A percentile compares a stretch with the other conserved stretches of the same genome.
Conservation (phyloP, 164 flowering plant genomes). For the Echeveria elegans region DNA sequence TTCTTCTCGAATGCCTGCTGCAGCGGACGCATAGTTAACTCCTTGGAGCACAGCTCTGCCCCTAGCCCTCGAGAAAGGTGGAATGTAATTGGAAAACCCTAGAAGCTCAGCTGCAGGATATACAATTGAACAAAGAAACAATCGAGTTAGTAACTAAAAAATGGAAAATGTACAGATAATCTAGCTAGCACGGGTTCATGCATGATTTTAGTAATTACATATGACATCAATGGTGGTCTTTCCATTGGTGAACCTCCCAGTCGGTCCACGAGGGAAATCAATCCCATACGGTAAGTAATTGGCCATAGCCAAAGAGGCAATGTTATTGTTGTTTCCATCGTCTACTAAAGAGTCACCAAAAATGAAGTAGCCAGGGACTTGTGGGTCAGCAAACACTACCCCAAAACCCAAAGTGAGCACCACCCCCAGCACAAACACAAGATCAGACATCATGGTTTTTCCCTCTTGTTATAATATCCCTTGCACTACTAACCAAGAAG, state of each 20-base stretch:
- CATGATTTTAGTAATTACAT: constrained; percentile 10
- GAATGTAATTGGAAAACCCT: constrained; percentile 21
- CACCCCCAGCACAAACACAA: not conserved
- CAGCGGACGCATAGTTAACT: constrained; percentile 34
- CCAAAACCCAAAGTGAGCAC: not conserved
- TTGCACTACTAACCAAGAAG: not conserved
- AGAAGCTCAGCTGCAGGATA: constrained; percentile 18
- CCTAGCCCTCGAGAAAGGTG: constrained; percentile 15
- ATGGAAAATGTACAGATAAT: not conserved
- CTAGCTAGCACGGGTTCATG: not conserved
- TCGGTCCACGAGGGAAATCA: constrained; percentile 17
- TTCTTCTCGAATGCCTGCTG: constrained; percentile 30
- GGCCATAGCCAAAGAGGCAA: constrained; percentile 15
- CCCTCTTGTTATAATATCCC: not conserved
- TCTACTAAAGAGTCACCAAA: constrained; percentile 23
- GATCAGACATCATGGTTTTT: not conserved
- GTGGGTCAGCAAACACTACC: constrained; percentile 6
- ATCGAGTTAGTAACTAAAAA: too few relatives aligned
- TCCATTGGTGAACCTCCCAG: constrained; percentile 26
- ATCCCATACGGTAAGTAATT: constrained; percentile 21
- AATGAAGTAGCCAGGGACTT: constrained; percentile 17
- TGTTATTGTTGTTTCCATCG: constrained; percentile 19
- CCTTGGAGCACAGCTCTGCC: constrained; percentile 17
- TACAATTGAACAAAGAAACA: not conserved
- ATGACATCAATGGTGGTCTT: constrained; percentile 13